Base-by-base conservation (phyloP, 257 asterid genomes). In the Cordia subcordata region DNA sequence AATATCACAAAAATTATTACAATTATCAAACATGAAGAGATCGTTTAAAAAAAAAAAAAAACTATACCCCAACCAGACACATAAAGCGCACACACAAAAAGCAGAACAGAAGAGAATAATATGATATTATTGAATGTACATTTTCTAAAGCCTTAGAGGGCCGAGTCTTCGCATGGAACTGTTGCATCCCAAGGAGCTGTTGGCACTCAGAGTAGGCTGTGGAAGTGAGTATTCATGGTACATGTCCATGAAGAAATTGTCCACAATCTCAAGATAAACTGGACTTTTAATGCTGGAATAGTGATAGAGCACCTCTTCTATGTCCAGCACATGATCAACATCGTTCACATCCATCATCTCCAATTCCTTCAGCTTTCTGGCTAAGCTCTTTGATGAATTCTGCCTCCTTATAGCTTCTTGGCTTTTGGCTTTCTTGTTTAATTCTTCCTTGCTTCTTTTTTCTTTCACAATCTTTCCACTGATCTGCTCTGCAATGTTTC, bases 261-360 rank as follows among this genome's bases (percentile, higher is more conserved):
- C 88, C 10, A 88, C 85, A 45, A 85, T 82, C 44, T 78, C 90
- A 1, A 55, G 68, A 65, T 82, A 89, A 65, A 74, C 72, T 11
- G 94, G 94, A 76, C 90, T 70, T 49, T 66, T 90, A 18, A 90
- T 90, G 14, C 77, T 69, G 35, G 88, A 81, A 71, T 90, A 87
- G 80, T 70, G 69, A 65, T 87, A 85, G 23, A 90, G 77, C 57
- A 81, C 96, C 72, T 90, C 97, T 65, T 87, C 95, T 38, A 90
- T 66, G 63, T 90, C 97, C 70, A 80, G 37, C 56, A 72, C 83
- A 56, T 90, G 93, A 72, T 90, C 96, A 42, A 63, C 71, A 37
- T 85, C 86, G 42, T 68, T 68, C 72, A 62, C 70, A 46, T 87
- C 94, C 81, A 82, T 68, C 97, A 85, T 81, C 70, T 85, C 95